These are phyloP conservation scores for Ceratocystiopsis sp. DNA, from an alignment of 2,329 filamentous ascomycete genomes.

Conservation along the genomic window DNA sequence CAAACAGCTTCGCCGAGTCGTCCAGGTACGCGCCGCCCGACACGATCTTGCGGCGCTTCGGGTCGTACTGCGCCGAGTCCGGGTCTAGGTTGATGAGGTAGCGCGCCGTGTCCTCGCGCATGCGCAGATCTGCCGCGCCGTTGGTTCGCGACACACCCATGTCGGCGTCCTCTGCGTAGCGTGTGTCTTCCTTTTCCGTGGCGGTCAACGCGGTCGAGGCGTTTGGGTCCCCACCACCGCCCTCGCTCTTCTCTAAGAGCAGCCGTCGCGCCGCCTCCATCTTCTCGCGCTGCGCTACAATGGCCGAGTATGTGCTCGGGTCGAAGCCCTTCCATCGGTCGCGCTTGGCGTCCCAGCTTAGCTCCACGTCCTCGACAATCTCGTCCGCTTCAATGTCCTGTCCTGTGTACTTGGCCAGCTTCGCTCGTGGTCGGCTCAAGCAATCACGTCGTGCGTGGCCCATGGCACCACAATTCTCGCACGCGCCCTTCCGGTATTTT, in stretches of 20 bases:
- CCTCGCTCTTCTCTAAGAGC: conserved; percentile 31
- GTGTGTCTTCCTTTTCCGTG: conserved; percentile 3
- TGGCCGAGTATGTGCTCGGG: conserved; percentile 62
- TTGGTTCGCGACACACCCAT: conserved; percentile 91
- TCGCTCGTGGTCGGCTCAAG: conserved; percentile 70
- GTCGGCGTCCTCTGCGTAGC: conserved; percentile 84
- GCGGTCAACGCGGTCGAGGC: not conserved
- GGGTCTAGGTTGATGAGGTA: conserved; percentile 89
- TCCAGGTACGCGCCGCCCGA: conserved; percentile 68
- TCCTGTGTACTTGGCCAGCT: conserved; percentile 82
- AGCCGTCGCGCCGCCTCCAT: conserved; percentile 57
- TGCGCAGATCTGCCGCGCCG: conserved; percentile 72
- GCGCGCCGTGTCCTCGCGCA: conserved; percentile 93
- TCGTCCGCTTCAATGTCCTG: conserved; percentile 90
- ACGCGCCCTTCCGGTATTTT: conserved; percentile 94
- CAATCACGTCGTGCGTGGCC: conserved; percentile 93
- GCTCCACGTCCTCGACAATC: conserved; percentile 62
- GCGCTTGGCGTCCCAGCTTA: conserved; percentile 94
- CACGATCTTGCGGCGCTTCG: conserved; percentile 83
- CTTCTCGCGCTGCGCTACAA: conserved; percentile 81
- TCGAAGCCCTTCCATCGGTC: conserved; percentile 99
- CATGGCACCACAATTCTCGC: conserved; percentile 96
- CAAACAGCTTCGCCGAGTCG: conserved; percentile 65
- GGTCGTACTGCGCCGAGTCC: conserved; percentile 94
- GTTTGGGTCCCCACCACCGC: conserved; percentile 28